Base-by-base conservation (phyloP, 2,329 filamentous ascomycete genomes). In the Teratosphaeria pseudoeucalypti region DNA sequence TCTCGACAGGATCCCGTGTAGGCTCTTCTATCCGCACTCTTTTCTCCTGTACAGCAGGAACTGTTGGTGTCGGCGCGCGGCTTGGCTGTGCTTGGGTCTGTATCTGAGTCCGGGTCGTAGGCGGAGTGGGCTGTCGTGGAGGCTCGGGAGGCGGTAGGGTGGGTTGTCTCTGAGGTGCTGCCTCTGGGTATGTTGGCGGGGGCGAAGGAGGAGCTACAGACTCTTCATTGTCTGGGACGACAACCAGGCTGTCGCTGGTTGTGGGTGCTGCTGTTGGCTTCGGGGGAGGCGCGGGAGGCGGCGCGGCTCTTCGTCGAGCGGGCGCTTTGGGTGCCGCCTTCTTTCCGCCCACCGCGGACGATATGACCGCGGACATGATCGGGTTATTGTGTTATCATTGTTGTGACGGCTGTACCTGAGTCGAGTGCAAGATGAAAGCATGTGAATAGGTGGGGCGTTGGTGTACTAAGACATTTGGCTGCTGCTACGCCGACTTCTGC, bases 311-410 rank as follows among this genome's bases (percentile, higher is more conserved):
- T 34, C 77, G 72, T 56, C 78, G 75, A 49, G 72, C 72, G 34
- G 74, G 71, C 55, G 73, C 76, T 64, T 79, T 80, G 47, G 79
- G 78, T 4, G 76, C 77, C 60, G 78, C 75, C 66, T 77, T 78
- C 65, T 77, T 79, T 68, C 75, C 75, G 19, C 75, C 74, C 63
- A 82, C 80, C 52, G 77, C 79, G 58, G 81, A 82, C 66, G 78
- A 81, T 61, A 80, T 81, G 53, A 82, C 76, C 23, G 67, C 63
- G 54, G 79, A 77, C 73, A 80, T 75, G 52, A 12, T 27, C 19
- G 32, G 2, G 19, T 49, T 23, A 49, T 49, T 23, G 43, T 49
- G n/a, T n/a, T 49, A 23, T 49, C 43, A 49, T 49, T 3, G 11
- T 49, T 23, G 9, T 23, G 19, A 49, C 19, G 19, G 5, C 7